Percentiles rank a stretch among this genome's conserved stretches.
Evolutionary conservation across 2,329 filamentous ascomycete genomes (phyloP).

Genomic region (Fusarium transvaalense): DNA sequence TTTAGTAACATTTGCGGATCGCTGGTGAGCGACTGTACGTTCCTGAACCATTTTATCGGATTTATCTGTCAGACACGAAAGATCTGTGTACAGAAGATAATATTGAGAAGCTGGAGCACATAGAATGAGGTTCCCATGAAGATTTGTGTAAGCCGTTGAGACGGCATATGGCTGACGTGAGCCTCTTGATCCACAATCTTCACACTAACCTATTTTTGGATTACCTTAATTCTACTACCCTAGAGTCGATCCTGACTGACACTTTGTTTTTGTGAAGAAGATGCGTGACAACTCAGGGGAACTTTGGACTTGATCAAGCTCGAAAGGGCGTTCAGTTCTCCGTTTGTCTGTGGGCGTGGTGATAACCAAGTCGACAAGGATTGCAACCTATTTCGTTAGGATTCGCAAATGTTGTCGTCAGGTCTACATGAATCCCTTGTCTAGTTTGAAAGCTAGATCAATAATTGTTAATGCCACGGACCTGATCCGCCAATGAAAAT

Average conservation of each 20-base stretch:
- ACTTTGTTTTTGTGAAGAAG: neutral
- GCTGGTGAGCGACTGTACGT: neutral
- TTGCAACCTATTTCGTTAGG: neutral
- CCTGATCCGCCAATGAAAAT: conserved; percentile 10
- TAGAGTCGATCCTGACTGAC: neutral
- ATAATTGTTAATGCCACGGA: neutral
- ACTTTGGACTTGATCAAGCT: no score
- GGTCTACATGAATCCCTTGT: neutral
- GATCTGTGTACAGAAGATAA: neutral
- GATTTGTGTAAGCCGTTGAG: conserved; percentile 32
- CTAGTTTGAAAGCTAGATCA: neutral
- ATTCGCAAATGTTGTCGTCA: conserved; percentile 25
- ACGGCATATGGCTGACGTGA: conserved; percentile 45
- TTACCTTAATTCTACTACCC: neutral
- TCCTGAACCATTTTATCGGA: conserved; percentile 28
- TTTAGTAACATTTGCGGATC: neutral
- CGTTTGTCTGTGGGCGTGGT: conserved; percentile 1
- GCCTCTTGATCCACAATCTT: conserved; percentile 36
- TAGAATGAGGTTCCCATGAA: conserved; percentile 11
- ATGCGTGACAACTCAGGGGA: neutral
- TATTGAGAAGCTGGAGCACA: neutral
- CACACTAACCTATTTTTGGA: conserved; percentile 13
- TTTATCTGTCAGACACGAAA: neutral
- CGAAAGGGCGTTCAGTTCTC: neutral
- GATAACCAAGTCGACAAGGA: neutral